phyloP scores from a whole-genome alignment of 345 rosid species.

The Geranium rotundifolium region DNA sequence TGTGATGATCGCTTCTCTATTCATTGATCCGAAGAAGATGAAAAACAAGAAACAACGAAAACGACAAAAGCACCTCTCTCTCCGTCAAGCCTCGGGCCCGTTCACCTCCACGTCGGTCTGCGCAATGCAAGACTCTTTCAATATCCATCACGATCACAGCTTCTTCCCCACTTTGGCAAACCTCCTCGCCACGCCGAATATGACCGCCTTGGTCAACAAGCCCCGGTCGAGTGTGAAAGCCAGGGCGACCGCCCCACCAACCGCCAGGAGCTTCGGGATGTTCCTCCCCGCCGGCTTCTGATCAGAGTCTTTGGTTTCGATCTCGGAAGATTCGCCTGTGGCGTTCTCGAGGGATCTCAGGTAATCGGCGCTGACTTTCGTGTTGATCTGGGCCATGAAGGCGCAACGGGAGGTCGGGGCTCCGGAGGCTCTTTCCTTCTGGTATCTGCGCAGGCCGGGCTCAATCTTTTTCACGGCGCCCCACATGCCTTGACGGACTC shows the following conservation, averaged over 20 bases:
- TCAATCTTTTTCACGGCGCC: constrained; percentile 95
- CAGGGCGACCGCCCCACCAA: constrained; percentile 87
- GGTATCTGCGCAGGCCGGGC: constrained; percentile 68
- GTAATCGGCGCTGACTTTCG: constrained; percentile 62
- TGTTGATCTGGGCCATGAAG: constrained; percentile 75
- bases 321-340: constrained; percentile 15
- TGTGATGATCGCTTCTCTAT: constrained; percentile 7
- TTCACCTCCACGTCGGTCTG: no score
- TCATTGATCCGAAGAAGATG: constrained; percentile 6
- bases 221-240: constrained; percentile 86
- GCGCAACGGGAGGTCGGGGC: constrained; percentile 49
- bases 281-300: constrained; percentile 37
- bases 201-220: constrained; percentile 77
- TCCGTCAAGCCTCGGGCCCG: no score
- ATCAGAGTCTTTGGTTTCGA: constrained; percentile 14
- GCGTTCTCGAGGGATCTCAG: constrained; percentile 43
- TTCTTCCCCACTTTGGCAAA: constrained; percentile 75
- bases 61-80: neutral
- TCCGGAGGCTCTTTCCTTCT: constrained; percentile 49
- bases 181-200: constrained; percentile 87
- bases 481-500: constrained; percentile 98
- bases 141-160: constrained; percentile 23
- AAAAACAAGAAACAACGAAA: neutral
- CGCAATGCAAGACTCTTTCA: no score
- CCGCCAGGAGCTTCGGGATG: constrained; percentile 53